Conservation (phyloP, 345 rosid genomes). For the Noccaea caerulescens region DNA sequence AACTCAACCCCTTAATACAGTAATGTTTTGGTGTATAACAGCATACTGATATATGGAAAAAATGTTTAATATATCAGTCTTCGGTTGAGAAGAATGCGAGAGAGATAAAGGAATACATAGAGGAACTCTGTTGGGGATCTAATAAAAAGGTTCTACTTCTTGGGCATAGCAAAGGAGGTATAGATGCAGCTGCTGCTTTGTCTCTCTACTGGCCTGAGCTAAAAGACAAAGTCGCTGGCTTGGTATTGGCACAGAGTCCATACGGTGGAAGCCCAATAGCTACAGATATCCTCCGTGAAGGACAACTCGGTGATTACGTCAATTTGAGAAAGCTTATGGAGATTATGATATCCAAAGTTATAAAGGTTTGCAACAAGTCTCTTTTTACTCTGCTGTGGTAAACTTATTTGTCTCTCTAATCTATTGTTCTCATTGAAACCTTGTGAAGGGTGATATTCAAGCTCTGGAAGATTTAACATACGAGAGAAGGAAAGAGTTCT, state of each 20-base stretch:
- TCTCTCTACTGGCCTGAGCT: slow-evolving; percentile 94
- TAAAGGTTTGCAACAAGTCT: slow-evolving; percentile 61
- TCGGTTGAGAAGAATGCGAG: slow-evolving; percentile 96
- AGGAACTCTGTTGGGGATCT: slow-evolving; percentile 97
- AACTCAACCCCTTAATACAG: background rate
- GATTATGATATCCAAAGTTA: slow-evolving; percentile 84
- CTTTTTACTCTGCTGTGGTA: background rate
- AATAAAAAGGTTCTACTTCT: slow-evolving; percentile 86
- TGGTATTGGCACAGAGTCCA: slow-evolving; percentile 90
- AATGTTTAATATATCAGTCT: slow-evolving; percentile 58
- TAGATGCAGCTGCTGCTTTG: slow-evolving; percentile 94
- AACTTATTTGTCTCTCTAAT: too few relatives aligned
- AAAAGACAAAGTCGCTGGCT: slow-evolving; percentile 92
- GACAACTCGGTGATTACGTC: slow-evolving; percentile 96
- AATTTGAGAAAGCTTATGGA: slow-evolving; percentile 83
- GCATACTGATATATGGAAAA: slow-evolving; percentile 21
- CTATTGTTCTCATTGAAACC: too few relatives aligned
- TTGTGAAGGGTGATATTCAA: slow-evolving; percentile 78
- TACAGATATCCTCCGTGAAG: slow-evolving; percentile 88
- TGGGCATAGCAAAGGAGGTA: slow-evolving; percentile 99
- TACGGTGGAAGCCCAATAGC: slow-evolving; percentile 97
- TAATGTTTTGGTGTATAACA: background rate
- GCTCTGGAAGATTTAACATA: slow-evolving; percentile 95
- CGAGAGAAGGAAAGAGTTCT: slow-evolving; percentile 79
- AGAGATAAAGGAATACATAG: slow-evolving; percentile 91